Conservation (phyloP, 2,329 filamentous ascomycete genomes). For the Beauveria australis region DNA sequence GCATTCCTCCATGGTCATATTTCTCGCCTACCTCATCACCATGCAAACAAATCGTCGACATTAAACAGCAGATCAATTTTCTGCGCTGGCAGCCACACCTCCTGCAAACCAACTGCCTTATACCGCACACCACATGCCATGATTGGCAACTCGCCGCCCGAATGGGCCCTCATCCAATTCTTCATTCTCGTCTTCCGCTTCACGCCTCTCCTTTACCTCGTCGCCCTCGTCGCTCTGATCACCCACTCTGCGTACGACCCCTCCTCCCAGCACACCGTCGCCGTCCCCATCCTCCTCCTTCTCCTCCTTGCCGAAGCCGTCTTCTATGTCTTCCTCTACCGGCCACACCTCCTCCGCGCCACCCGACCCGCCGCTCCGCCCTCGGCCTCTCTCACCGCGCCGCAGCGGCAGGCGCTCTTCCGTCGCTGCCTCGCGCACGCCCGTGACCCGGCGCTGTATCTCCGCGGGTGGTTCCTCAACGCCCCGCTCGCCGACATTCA, state of each 20-base stretch:
- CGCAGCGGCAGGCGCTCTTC: constrained; percentile 48
- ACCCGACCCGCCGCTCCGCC: constrained; percentile 26
- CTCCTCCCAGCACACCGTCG: constrained; percentile 8
- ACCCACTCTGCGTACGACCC: constrained; percentile 13
- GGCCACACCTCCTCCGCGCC: constrained; percentile 34
- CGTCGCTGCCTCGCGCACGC: constrained; percentile 46
- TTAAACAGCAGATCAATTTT: too few relatives aligned
- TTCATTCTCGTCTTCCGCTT: constrained; percentile 36
- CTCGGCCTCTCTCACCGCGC: constrained; percentile 23
- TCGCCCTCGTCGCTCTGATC: constrained; percentile 20
- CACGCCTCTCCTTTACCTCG: constrained; percentile 32
- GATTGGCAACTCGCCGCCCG: constrained; percentile 29
- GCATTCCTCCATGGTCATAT: too few relatives aligned
- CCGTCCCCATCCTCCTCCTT: constrained; percentile 16
- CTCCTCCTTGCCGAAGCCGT: constrained; percentile 31
- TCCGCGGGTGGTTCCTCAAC: constrained; percentile 59
- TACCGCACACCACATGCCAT: constrained; percentile 17
- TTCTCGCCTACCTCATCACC: too few relatives aligned
- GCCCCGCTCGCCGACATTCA: constrained; percentile 48
- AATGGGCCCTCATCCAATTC: constrained; percentile 37
- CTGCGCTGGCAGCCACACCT: neutral
- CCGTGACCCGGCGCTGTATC: constrained; percentile 45
- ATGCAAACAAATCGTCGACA: too few relatives aligned
- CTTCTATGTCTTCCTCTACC: constrained; percentile 35
- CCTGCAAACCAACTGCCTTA: neutral